These are phyloP conservation scores for Mitragyna speciosa DNA, from an alignment of 257 asterid species.

Conservation along the genomic window DNA sequence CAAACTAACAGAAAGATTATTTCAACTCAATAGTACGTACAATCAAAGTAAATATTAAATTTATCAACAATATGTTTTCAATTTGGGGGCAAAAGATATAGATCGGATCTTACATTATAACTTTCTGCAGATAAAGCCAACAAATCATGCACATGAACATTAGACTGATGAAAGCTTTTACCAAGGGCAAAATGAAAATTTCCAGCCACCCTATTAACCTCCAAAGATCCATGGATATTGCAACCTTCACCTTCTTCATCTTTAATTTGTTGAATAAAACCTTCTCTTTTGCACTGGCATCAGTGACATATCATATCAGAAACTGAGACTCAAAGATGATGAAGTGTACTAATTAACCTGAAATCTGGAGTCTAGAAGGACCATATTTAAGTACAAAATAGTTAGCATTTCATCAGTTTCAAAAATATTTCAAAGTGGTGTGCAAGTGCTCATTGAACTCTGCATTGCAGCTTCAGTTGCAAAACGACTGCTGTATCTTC, in stretches of 20 bases:
- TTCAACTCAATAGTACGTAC: neutral
- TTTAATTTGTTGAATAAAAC: conserved; percentile 75
- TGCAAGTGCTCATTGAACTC: neutral
- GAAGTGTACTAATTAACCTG: neutral
- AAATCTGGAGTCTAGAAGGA: neutral
- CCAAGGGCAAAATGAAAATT: conserved; percentile 88
- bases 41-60: neutral
- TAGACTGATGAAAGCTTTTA: conserved; percentile 75
- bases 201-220: conserved; percentile 97
- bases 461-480: neutral
- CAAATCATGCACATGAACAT: conserved; percentile 56
- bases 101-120: conserved; percentile 61
- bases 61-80: neutral
- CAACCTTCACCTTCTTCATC: conserved; percentile 99
- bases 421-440: neutral
- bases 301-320: conserved; percentile 27
- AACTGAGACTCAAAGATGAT: neutral
- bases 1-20: neutral
- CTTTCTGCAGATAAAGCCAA: conserved; percentile 58
- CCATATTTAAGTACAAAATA: neutral
- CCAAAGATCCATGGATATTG: conserved; percentile 91
- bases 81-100: neutral
- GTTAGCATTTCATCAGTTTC: neutral
- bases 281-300: conserved; percentile 86
- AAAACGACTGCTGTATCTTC: neutral